Evolutionary conservation across 306 rosid species (phyloP).

Genomic region (Trifolium repens): DNA sequence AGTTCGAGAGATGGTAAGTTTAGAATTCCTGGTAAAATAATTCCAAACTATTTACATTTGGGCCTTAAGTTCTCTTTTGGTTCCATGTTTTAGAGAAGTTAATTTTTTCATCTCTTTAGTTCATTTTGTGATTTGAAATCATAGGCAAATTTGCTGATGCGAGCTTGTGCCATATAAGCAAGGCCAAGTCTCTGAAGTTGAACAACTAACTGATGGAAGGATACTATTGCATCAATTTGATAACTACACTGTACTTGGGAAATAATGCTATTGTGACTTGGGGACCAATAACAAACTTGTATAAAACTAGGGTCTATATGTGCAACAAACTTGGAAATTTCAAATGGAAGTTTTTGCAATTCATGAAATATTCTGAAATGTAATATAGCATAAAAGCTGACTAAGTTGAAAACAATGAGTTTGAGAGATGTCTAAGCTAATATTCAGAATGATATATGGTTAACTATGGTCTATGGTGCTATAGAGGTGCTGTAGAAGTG

Average conservation of each 20-base stretch:
- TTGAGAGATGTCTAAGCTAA: constrained; percentile 30
- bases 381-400: constrained; percentile 28
- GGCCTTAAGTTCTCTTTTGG: neutral
- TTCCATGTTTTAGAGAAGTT: neutral
- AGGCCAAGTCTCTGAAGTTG: constrained; percentile 27
- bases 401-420: constrained; percentile 11
- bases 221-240: constrained; percentile 25
- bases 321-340: neutral
- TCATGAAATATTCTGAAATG: neutral
- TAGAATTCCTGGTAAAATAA: constrained; percentile 32
- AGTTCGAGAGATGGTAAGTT: constrained; percentile 80
- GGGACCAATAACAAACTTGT: constrained; percentile 18
- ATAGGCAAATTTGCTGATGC: constrained; percentile 2
- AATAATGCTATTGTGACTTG: neutral
- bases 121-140: constrained; percentile 17
- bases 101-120: constrained; percentile 24
- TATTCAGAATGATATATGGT: constrained; percentile 12
- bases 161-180: neutral
- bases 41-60: neutral
- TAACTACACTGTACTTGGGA: neutral
- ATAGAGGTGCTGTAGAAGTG: constrained; percentile 11
- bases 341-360: neutral
- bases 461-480: constrained; percentile 19
- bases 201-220: constrained; percentile 3
- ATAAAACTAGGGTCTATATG: neutral